Evolutionary conservation across 2,329 filamentous ascomycete species (phyloP).

Genomic region (Aureobasidium uvarum): DNA sequence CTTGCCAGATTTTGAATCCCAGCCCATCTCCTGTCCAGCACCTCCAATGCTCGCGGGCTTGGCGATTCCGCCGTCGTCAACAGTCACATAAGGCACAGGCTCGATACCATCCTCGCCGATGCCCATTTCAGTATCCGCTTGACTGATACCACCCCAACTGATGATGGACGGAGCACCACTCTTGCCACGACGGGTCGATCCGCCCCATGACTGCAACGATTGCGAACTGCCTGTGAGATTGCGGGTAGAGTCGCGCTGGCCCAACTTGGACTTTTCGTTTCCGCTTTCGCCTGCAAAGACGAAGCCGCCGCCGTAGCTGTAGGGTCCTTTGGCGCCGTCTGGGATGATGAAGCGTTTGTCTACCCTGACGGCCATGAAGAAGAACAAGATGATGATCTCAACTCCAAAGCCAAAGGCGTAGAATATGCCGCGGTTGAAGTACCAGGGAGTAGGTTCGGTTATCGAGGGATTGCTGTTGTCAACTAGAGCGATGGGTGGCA

Average conservation of each 20-base stretch:
- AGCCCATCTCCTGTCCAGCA: conserved; percentile 35
- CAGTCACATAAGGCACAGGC: conserved; percentile 33
- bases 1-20: conserved; percentile 34
- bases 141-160: conserved; percentile 35
- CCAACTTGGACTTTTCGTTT: conserved; percentile 34
- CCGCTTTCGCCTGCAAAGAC: conserved; percentile 32
- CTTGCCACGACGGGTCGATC: not conserved
- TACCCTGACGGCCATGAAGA: conserved; percentile 66
- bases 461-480: conserved; percentile 18
- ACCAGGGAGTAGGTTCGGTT: conserved; percentile 63
- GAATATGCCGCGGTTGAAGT: conserved; percentile 68
- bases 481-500: conserved; percentile 45
- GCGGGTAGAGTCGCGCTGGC: conserved; percentile 31
- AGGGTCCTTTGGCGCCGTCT: conserved; percentile 61
- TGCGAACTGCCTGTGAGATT: conserved; percentile 30
- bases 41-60: conserved; percentile 26
- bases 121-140: conserved; percentile 31
- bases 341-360: conserved; percentile 75
- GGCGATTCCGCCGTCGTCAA: conserved; percentile 23
- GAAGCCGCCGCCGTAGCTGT: conserved; percentile 28
- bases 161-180: conserved; percentile 27
- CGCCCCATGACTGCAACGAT: conserved; percentile 24
- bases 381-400: conserved; percentile 67
- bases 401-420: conserved; percentile 76
- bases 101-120: conserved; percentile 34